Conservation (phyloP, 495 filamentous ascomycete species). For the Aspergillus sparsus region DNA sequence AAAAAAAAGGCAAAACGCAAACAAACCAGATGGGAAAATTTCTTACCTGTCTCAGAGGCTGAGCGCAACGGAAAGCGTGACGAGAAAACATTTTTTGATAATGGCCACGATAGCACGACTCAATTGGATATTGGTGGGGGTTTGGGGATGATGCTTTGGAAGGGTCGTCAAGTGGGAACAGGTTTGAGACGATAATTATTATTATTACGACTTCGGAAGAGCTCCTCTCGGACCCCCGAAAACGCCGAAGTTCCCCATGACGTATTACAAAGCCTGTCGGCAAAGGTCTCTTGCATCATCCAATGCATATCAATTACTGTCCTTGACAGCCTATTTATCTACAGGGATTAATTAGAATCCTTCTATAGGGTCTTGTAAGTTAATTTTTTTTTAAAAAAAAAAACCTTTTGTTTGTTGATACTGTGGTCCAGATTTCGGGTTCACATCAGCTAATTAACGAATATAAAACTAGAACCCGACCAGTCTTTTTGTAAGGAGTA, state of each 20-base stretch:
- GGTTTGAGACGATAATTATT: conserved; percentile 20
- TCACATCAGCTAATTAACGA: too few relatives aligned
- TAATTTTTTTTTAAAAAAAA: too few relatives aligned
- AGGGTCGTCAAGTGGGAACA: conserved; percentile 15
- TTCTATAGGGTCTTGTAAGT: too few relatives aligned
- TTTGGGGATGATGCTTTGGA: conserved; percentile 3
- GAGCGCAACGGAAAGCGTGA: conserved; percentile 49
- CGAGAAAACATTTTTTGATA: conserved; percentile 49
- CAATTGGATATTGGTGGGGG: conserved; percentile 14
- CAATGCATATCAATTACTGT: not conserved
- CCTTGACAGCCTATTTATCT: not conserved
- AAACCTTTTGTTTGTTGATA: too few relatives aligned
- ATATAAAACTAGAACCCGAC: too few relatives aligned
- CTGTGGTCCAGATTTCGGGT: too few relatives aligned
- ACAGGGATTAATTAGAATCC: not conserved
- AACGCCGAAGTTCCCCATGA: conserved; percentile 23
- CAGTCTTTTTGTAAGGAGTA: too few relatives aligned
- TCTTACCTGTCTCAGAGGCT: conserved; percentile 50
- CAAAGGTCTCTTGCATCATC: not conserved
- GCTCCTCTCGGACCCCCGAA: conserved; percentile 16
- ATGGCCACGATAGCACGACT: conserved; percentile 18
- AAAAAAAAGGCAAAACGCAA: conserved; percentile 1
- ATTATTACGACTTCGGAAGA: conserved; percentile 18
- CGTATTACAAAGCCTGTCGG: conserved; percentile 22
- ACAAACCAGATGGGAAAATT: not conserved